Percentiles rank a stretch among this genome's conserved stretches.
Conservation (phyloP, 352 stramenopile species). For the Pythium rhizo-oryzae region DNA sequence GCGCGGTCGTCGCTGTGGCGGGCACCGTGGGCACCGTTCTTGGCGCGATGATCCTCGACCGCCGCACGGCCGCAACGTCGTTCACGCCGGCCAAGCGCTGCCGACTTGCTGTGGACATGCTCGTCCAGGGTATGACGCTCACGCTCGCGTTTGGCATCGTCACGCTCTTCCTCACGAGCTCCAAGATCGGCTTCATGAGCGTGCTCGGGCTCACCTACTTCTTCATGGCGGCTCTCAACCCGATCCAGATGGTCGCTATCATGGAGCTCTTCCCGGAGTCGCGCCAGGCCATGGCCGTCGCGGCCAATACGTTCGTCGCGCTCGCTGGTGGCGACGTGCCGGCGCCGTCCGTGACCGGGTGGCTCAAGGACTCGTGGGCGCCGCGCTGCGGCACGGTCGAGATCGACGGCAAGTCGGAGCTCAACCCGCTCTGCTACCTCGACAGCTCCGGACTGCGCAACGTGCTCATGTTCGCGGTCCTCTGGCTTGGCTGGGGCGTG, state of each 20-base stretch:
- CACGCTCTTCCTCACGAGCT: conserved; percentile 54
- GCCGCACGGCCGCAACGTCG: conserved; percentile 38
- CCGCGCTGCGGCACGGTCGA: conserved; percentile 83
- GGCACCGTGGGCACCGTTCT: conserved; percentile 89
- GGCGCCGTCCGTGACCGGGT: conserved; percentile 90
- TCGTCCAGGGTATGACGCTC: conserved; percentile 64
- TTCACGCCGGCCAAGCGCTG: conserved; percentile 42
- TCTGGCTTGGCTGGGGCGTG: conserved; percentile 73
- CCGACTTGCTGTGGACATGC: conserved; percentile 52
- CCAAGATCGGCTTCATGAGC: conserved; percentile 54
- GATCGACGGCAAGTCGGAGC: conserved; percentile 50
- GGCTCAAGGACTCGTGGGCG: conserved; percentile 91
- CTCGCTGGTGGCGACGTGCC: conserved; percentile 94
- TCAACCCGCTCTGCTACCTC: conserved; percentile 66
- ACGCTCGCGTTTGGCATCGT: conserved; percentile 56
- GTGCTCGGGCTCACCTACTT: conserved; percentile 73
- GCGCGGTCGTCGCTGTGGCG: conserved; percentile 70
- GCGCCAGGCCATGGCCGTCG: conserved; percentile 88
- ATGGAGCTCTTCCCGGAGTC: conserved; percentile 89
- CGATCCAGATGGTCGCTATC: conserved; percentile 82
- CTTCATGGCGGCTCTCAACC: conserved; percentile 77
- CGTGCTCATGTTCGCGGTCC: conserved; percentile 70
- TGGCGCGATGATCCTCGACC: conserved; percentile 79
- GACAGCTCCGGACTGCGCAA: conserved; percentile 58
- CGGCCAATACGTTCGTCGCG: conserved; percentile 89